Conservation (phyloP, 2,329 filamentous ascomycete genomes). For the Colletotrichum falcatum region DNA sequence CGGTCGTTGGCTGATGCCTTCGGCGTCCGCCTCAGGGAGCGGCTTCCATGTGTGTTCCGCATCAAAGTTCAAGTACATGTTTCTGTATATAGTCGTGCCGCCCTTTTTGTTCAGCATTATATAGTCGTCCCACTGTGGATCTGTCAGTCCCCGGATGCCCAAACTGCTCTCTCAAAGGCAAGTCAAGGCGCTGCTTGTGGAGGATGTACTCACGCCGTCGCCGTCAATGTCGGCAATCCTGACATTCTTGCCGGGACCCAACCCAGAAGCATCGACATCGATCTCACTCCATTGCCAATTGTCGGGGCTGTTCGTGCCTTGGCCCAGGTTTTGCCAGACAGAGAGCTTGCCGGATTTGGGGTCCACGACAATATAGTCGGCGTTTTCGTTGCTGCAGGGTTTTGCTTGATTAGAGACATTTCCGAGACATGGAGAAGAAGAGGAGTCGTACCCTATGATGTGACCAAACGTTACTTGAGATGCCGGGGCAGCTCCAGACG, state of each 20-base stretch:
- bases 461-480: constrained; percentile 37
- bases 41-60: not conserved
- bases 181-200: not conserved
- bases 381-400: constrained; percentile 27
- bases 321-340: constrained; percentile 15
- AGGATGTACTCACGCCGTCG: constrained; percentile 34
- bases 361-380: constrained; percentile 38
- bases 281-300: constrained; percentile 31
- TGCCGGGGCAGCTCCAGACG: constrained; percentile 31
- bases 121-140: constrained; percentile 37
- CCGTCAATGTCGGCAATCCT: constrained; percentile 44
- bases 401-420: not conserved
- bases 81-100: constrained; percentile 37
- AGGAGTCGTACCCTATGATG: constrained; percentile 31
- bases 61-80: constrained; percentile 7
- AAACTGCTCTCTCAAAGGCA: not conserved
- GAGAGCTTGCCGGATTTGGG: constrained; percentile 30
- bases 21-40: not conserved
- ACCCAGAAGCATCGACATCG: constrained; percentile 25
- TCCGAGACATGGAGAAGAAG: not conserved
- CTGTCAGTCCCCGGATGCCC: not conserved
- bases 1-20: not conserved
- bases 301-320: not conserved
- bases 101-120: constrained; percentile 38
- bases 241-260: constrained; percentile 40